Evolutionary conservation across 2,329 filamentous ascomycete genomes (phyloP).

Genomic region (Thermoascus crustaceus): DNA sequence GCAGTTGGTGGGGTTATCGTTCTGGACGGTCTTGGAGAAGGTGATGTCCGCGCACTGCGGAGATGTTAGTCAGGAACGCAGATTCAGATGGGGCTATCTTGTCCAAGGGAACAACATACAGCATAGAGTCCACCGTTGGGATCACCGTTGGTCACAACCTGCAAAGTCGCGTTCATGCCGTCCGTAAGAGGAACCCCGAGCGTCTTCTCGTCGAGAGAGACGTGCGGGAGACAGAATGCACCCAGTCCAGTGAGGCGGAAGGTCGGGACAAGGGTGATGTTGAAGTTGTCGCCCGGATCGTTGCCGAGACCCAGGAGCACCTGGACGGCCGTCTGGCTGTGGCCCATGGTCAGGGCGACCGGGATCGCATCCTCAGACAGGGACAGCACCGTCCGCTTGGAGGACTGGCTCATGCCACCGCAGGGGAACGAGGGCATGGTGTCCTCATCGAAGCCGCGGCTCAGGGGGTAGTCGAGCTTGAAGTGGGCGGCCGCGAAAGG

Average conservation of each 20-base stretch:
- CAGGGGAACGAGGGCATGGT: constrained; percentile 42
- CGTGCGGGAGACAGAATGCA: constrained; percentile 56
- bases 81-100: constrained; percentile 1
- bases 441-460: constrained; percentile 43
- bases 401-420: constrained; percentile 41
- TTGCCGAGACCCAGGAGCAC: constrained; percentile 47
- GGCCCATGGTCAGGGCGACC: constrained; percentile 45
- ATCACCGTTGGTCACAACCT: constrained; percentile 58
- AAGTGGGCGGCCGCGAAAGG: constrained; percentile 49
- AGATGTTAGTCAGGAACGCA: constrained; percentile 2
- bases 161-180: constrained; percentile 57
- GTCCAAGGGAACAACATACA: constrained; percentile 29
- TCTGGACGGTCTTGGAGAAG: constrained; percentile 48
- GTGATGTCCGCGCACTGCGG: constrained; percentile 64
- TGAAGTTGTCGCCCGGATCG: constrained; percentile 54
- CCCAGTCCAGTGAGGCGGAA: constrained; percentile 54
- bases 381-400: constrained; percentile 42
- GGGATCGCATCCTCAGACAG: constrained; percentile 42
- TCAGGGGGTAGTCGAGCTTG: constrained; percentile 44
- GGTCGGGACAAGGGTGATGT: constrained; percentile 57
- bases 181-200: constrained; percentile 44
- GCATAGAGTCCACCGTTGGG: constrained; percentile 58
- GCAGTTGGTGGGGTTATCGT: constrained; percentile 43
- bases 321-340: constrained; percentile 45
- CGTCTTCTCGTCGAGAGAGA: constrained; percentile 32